Percentiles rank a stretch among this genome's conserved stretches.
These are phyloP conservation scores for Pestalotiopsis sp. DNA, from an alignment of 2,329 filamentous ascomycete genomes.

Conservation along the genomic window DNA sequence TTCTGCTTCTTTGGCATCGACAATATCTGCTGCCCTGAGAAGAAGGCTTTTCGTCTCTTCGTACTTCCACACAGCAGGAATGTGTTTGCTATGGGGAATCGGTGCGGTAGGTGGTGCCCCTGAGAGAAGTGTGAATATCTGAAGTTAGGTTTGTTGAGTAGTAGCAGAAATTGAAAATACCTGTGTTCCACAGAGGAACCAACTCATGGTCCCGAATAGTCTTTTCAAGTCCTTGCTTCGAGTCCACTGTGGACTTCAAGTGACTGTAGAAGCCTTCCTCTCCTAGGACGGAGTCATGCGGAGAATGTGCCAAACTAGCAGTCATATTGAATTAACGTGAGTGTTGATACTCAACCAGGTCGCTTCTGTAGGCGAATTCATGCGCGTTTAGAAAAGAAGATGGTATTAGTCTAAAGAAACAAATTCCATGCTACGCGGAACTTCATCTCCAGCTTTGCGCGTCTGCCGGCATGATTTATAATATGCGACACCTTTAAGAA, in stretches of 20 bases:
- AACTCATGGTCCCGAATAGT: not conserved
- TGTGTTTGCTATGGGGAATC: not conserved
- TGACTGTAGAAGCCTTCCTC: not conserved
- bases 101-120: not conserved
- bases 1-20: not conserved
- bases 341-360: not conserved
- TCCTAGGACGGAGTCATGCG: not conserved
- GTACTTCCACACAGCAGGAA: conserved; percentile 1
- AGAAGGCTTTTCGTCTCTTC: conserved; percentile 1
- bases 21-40: not conserved
- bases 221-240: not conserved
- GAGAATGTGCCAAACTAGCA: not conserved
- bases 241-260: not conserved
- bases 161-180: not conserved
- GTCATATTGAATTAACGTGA: not conserved
- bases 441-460: too few relatives aligned
- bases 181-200: not conserved
- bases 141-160: not conserved
- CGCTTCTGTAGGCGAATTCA: not conserved
- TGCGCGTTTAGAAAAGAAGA: too few relatives aligned
- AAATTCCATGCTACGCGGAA: too few relatives aligned
- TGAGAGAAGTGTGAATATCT: not conserved
- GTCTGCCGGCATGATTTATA: too few relatives aligned
- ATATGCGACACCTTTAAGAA: too few relatives aligned
- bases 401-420: too few relatives aligned